Base-by-base conservation (phyloP, 352 stramenopile species). In the Globisporangium ultimum region DNA sequence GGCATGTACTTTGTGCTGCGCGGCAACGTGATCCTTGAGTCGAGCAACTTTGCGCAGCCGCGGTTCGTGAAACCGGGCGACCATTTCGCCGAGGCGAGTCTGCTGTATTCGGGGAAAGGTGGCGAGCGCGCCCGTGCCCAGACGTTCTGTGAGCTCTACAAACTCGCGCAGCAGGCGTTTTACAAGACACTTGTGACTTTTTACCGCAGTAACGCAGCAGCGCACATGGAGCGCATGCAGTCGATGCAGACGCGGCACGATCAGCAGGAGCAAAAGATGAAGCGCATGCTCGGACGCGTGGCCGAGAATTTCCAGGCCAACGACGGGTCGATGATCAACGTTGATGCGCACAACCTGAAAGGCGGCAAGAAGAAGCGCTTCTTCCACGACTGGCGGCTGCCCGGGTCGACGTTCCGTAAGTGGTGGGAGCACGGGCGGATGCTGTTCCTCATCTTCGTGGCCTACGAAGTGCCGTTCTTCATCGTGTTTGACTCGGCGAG, bases 261-360 rank as follows among this genome's bases (percentile, higher is more conserved):
- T 34, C 77, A 89, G 36, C 83, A 93, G 41, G 68, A 88, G 49
- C 80, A 89, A 49, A 93, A 93, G 63, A 90, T 88, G 73, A 89
- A 93, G 57, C 70, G 71, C 14, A 73, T 93, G 61, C 70, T 93
- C 6, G 80, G 80, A 0, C 78, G 75, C 42, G 71, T 70, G 0
- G 58, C 64, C 0, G 64, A 71, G 2, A 10, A 36, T 36, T 51
- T 53, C 38, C 72, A 60, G 24, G 32, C 17, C 38, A 50, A 47
- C 28, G 7, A 36, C 32, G 60, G 53, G 2, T 55, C 60, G 11
- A 42, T 60, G 1, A 2, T 55, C 18, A 53, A 47, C 40, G 12
- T 51, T 13, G 18, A 42, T 21, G 7, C 20, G 7, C 4, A 36
- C 7, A 36, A 10, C 28, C 2, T 10, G 3, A 36, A 49, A 36